These are phyloP conservation scores for Ciborinia camelliae DNA, from an alignment of 2,329 filamentous ascomycete genomes.

Conservation along the genomic window DNA sequence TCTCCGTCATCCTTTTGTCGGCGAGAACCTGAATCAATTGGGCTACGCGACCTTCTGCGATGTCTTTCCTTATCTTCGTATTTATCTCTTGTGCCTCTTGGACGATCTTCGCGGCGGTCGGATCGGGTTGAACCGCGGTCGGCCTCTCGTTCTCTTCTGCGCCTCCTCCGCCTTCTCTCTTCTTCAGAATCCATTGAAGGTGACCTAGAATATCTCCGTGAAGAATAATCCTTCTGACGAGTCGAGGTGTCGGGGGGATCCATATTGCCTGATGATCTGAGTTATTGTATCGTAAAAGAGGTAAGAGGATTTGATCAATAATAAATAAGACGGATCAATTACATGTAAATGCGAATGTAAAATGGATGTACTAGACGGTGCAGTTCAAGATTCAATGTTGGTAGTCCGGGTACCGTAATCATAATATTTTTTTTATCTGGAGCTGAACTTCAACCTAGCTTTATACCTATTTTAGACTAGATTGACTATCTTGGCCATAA, in stretches of 20 bases:
- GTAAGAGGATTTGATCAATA: background rate
- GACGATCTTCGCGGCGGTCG: conserved; percentile 13
- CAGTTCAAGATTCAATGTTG: background rate
- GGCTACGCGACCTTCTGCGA: conserved; percentile 35
- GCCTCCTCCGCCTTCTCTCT: conserved; percentile 31
- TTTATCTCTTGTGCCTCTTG: conserved; percentile 22
- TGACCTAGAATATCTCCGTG: conserved; percentile 29
- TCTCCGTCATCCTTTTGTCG: conserved; percentile 29
- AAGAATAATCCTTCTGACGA: conserved; percentile 25
- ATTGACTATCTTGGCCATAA: background rate
- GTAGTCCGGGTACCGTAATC: background rate
- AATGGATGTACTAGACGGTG: background rate
- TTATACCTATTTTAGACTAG: conserved; percentile 4
- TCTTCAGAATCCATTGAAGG: conserved; percentile 33
- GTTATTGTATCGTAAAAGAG: background rate
- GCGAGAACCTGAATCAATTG: conserved; percentile 23
- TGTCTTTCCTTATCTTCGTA: conserved; percentile 28
- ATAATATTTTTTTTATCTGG: background rate
- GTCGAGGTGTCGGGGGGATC: conserved; percentile 20
- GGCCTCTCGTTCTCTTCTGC: conserved; percentile 26
- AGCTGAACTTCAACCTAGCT: background rate
- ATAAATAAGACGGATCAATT: background rate
- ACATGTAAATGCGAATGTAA: background rate
- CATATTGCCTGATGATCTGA: conserved; percentile 21
- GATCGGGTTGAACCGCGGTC: conserved; percentile 16